Base-by-base conservation (phyloP, 371 early-diverging fungal species). In the Mucor sp. region DNA sequence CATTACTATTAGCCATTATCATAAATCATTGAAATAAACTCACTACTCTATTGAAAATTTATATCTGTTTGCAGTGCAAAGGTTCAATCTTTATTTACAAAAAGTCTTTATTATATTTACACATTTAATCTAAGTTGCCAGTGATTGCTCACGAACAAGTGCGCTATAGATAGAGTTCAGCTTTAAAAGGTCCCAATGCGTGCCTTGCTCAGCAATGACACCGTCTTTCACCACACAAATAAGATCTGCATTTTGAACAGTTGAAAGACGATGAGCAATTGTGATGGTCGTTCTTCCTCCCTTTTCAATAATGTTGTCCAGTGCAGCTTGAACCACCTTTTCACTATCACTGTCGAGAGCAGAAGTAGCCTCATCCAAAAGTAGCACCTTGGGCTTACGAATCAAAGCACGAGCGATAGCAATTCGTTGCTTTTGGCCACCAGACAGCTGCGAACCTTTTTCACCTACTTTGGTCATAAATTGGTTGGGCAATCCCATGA, bases 351-450 rank as follows among this genome's bases (percentile, higher is more conserved):
- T 87, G 74, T 97, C 97, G 58, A 97, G 70, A 0, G 97, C 96
- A 14, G 93, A 91, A 4, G 99, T 99, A 0, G 99, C 96, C 73
- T 99, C 99, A 74, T 99, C 99, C 25, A 98, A 77, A 27, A 98
- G 77, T 43, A 98, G 77, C 17, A 98, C 86, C 57, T 80, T 85
- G 21, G 96, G 96, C 63, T 96, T 89, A 57, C 91, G 89, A 68
- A 98, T 86, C 65, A 89, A 44, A 0, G 89, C 89, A 63, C 93
- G 81, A 9, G 91, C 88, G 70, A 91, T 83, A 17, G 87, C 81
- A 72, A 91, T 86, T 66, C 91, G 83, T 75, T 92, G 92, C 73
- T 87, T 87, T 74, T 87, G 87, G 15, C 93, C 93, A 60, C 92
- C 92, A 62, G 86, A 85, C 5, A 91, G 70, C 65, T 86, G 87